Evolutionary conservation across 768 basidiomycete genomes (phyloP).

Genomic region (Russula lepida): DNA sequence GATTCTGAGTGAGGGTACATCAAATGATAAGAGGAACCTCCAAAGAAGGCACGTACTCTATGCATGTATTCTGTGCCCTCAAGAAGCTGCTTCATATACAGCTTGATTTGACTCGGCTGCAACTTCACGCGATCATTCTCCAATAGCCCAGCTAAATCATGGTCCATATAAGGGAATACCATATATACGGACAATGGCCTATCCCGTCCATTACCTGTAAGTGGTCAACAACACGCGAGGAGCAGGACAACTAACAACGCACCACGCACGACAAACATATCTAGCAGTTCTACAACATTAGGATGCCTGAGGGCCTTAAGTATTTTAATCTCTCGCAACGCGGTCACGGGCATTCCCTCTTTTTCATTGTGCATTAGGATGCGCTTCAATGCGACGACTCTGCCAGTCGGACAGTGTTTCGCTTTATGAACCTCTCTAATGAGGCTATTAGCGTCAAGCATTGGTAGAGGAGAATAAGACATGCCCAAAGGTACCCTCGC

Average conservation of each 20-base stretch:
- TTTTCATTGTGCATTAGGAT: slow-evolving; percentile 96
- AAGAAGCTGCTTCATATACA: slow-evolving; percentile 94
- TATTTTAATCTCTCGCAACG: slow-evolving; percentile 94
- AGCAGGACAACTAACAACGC: slow-evolving; percentile 25
- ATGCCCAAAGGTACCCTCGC: slow-evolving; percentile 92
- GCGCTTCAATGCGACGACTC: slow-evolving; percentile 79
- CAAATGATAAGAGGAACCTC: slow-evolving; percentile 2
- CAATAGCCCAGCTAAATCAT: slow-evolving; percentile 90
- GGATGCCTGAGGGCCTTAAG: slow-evolving; percentile 83
- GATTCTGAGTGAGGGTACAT: slow-evolving; percentile 50
- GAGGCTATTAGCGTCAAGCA: not conserved
- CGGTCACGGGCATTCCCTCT: slow-evolving; percentile 96
- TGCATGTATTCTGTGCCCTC: slow-evolving; percentile 97
- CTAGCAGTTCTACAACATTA: slow-evolving; percentile 78
- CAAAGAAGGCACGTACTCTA: slow-evolving; percentile 45
- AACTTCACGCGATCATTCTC: slow-evolving; percentile 87
- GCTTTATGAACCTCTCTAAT: slow-evolving; percentile 87
- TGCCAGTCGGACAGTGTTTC: slow-evolving; percentile 49
- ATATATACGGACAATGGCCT: slow-evolving; percentile 81
- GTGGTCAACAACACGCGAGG: slow-evolving; percentile 3
- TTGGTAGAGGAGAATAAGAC: slow-evolving; percentile 5
- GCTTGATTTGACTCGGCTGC: slow-evolving; percentile 79
- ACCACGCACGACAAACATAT: slow-evolving; percentile 89
- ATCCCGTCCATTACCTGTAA: slow-evolving; percentile 53
- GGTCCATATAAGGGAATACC: slow-evolving; percentile 99